phyloP scores from a whole-genome alignment of 176 grass and related monocot species.

The Elymus sibiricus region DNA sequence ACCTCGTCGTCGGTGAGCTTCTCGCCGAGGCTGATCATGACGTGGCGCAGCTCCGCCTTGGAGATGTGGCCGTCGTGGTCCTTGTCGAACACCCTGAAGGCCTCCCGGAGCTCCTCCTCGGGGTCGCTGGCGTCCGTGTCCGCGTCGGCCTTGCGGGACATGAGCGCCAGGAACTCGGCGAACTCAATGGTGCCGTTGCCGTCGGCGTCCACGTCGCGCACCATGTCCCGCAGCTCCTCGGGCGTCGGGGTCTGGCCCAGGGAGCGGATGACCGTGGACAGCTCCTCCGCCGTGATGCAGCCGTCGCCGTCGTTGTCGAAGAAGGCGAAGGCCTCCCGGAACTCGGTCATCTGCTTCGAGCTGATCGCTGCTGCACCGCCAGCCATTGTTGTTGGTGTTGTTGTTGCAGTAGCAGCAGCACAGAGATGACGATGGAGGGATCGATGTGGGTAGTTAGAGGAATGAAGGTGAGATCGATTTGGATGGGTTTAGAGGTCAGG shows the following conservation, averaged over 20 bases:
- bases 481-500: neutral
- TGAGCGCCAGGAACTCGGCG: constrained; percentile 60
- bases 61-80: constrained; percentile 87
- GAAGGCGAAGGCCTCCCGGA: constrained; percentile 73
- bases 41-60: constrained; percentile 37
- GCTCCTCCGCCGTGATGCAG: constrained; percentile 77
- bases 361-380: constrained; percentile 18
- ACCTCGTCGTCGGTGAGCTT: constrained; percentile 74
- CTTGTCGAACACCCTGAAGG: constrained; percentile 94
- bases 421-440: neutral
- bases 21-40: constrained; percentile 72
- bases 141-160: constrained; percentile 28
- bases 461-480: neutral
- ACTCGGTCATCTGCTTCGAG: constrained; percentile 58
- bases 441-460: neutral
- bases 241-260: constrained; percentile 55
- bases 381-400: neutral
- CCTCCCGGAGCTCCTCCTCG: constrained; percentile 70
- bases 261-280: constrained; percentile 60
- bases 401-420: neutral
- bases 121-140: constrained; percentile 17
- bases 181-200: constrained; percentile 86
- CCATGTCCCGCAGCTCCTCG: constrained; percentile 67
- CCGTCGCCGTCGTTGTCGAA: constrained; percentile 95
- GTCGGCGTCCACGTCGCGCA: constrained; percentile 72